Conservation (phyloP, 2,329 filamentous ascomycete genomes). For the Claviceps sp. region DNA sequence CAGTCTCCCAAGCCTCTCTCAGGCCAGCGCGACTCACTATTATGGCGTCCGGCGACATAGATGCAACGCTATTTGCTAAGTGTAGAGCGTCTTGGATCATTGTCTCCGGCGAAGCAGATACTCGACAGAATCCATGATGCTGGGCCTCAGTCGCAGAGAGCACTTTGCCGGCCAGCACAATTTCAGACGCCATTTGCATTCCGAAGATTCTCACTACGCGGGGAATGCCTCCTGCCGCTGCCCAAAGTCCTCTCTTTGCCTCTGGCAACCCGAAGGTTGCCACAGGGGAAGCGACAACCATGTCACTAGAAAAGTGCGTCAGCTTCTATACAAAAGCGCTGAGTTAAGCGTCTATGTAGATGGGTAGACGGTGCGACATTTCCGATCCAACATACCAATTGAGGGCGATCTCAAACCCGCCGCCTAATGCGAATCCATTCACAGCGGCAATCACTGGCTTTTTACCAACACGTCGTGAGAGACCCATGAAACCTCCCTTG, state of each 20-base stretch:
- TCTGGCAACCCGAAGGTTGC: conserved; percentile 40
- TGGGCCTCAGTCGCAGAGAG: conserved; percentile 27
- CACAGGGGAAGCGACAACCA: conserved; percentile 37
- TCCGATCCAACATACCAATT: conserved; percentile 29
- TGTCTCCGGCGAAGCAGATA: conserved; percentile 24
- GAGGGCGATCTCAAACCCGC: conserved; percentile 42
- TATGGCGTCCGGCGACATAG: conserved; percentile 22
- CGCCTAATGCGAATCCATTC: conserved; percentile 43
- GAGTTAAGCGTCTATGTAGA: no score
- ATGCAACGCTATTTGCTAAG: conserved; percentile 21
- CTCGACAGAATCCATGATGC: conserved; percentile 14
- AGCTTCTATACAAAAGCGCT: background rate
- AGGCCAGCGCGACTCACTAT: conserved; percentile 26
- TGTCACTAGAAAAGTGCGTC: conserved; percentile 22
- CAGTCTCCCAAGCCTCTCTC: conserved; percentile 25
- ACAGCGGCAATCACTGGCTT: conserved; percentile 48
- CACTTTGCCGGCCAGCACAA: conserved; percentile 32
- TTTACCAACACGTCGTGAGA: conserved; percentile 42
- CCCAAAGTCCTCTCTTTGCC: conserved; percentile 38
- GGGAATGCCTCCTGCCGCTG: conserved; percentile 37
- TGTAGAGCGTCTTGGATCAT: conserved; percentile 23
- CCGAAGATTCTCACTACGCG: conserved; percentile 32
- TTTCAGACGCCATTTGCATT: conserved; percentile 33
- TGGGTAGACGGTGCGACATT: no score
- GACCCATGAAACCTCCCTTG: conserved; percentile 29